Base-by-base conservation (phyloP, 371 early-diverging fungal species). In the Circinella umbellata region DNA sequence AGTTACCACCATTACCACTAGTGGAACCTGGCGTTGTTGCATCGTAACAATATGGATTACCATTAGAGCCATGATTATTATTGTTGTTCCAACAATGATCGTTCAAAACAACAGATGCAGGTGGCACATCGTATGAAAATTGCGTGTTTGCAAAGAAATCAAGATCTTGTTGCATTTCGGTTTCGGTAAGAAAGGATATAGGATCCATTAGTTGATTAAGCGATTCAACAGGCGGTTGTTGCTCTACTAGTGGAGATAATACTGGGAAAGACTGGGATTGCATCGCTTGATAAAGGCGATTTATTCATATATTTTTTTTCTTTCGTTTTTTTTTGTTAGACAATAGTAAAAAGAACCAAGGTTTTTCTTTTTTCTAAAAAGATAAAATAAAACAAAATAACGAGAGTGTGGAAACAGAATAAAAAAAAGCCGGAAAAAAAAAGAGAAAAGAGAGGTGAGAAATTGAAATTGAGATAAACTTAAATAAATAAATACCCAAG, bases 81-180 rank as follows among this genome's bases (percentile, higher is more conserved):
- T 61, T 18, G 18, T 14, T 34, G n/a, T 4, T 13, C n/a, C 64
- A 64, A 67, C 64, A 11, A 53, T 51, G 5, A 35, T n/a, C 8
- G 63, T 63, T 10, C 51, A 51, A 1, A 27, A 27, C n/a, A 6
- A 15, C 57, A 27, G 57, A 4, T 7, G 57, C 34, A 5, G 71
- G 71, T 20, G 53, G 48, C 36, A 60, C 53, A 64, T 72, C 72
- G 48, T 51, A 68, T 4, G 84, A 81, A 73, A 87, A 89, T 68
- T 88, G 87, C 34, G 86, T 84, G 63, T 87, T 88, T 48, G 87
- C 83, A 69, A 76, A 84, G 49, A 84, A 71, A 38, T 77, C 71
- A 10, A 81, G 70, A 39, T 81, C 82, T 20, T 73, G 65, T 60
- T 80, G 77, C 51, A 82, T 73, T 11, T 80, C 80, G n/a, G 63